Evolutionary conservation across 306 rosid species (phyloP).

Genomic region (Arachis stenosperma): DNA sequence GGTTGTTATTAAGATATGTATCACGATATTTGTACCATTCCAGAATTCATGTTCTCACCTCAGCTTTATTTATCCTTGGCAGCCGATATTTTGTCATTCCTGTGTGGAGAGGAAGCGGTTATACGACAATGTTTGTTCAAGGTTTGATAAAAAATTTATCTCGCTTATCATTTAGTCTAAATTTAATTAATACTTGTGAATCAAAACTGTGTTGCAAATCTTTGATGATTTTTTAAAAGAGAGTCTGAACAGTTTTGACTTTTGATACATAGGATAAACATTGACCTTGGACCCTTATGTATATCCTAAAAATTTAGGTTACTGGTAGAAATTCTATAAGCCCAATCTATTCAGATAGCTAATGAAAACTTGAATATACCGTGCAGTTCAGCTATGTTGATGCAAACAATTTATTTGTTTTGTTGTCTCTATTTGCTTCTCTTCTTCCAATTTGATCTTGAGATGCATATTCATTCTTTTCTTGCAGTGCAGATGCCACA

Average conservation of each 20-base stretch:
- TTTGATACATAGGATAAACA: background rate
- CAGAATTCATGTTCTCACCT: conserved; percentile 31
- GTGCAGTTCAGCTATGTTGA: background rate
- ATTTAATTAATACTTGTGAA: background rate
- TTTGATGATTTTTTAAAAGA: conserved; percentile 7
- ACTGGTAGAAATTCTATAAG: background rate
- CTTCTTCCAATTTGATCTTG: conserved; percentile 1
- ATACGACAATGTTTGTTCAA: conserved; percentile 86
- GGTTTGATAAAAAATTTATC: conserved; percentile 54
- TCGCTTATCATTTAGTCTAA: conserved; percentile 34
- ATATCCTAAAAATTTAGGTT: background rate
- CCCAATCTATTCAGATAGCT: background rate
- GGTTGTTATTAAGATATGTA: background rate
- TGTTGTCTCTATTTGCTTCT: background rate
- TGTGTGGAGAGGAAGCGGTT: conserved; percentile 90
- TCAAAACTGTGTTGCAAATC: conserved; percentile 9
- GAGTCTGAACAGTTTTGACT: background rate
- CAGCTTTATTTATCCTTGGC: conserved; percentile 38
- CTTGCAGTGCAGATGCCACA: conserved; percentile 81
- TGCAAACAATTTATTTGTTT: conserved; percentile 10
- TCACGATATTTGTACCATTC: conserved; percentile 18
- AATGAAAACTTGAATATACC: background rate
- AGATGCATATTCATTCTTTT: conserved; percentile 34
- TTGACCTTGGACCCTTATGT: background rate
- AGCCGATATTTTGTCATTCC: conserved; percentile 93